phyloP scores from a whole-genome alignment of 495 filamentous ascomycete species.

The Tuber indicum region DNA sequence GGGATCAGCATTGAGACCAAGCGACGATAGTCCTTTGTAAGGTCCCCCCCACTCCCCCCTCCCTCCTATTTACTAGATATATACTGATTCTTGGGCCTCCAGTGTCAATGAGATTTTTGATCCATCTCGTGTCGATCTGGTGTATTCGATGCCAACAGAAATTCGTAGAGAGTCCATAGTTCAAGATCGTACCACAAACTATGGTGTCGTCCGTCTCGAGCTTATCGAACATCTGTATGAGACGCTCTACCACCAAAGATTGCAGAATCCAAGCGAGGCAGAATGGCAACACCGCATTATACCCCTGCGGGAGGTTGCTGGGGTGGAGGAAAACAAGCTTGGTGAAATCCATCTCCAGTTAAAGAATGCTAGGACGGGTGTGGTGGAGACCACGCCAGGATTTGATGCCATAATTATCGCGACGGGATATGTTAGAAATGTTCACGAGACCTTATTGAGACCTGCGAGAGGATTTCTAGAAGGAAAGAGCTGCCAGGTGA shows the following conservation, averaged over 20 bases:
- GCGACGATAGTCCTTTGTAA: slow-evolving; percentile 93
- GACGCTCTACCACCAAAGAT: slow-evolving; percentile 72
- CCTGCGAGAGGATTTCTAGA: slow-evolving; percentile 59
- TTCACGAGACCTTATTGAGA: slow-evolving; percentile 70
- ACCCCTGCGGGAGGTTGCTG: slow-evolving; percentile 56
- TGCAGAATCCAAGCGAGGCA: slow-evolving; percentile 60
- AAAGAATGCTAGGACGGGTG: slow-evolving; percentile 35
- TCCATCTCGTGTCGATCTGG: slow-evolving; percentile 66
- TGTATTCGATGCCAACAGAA: slow-evolving; percentile 59
- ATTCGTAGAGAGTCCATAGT: slow-evolving; percentile 58
- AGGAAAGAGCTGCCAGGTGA: slow-evolving; percentile 41
- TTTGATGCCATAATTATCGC: slow-evolving; percentile 73
- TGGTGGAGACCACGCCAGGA: slow-evolving; percentile 17
- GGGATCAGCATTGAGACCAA: slow-evolving; percentile 72
- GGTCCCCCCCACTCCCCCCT: slow-evolving; percentile 40
- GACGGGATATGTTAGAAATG: slow-evolving; percentile 75
- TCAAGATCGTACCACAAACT: slow-evolving; percentile 75
- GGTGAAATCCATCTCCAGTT: slow-evolving; percentile 44
- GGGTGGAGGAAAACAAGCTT: slow-evolving; percentile 49
- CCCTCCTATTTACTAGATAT: background rate
- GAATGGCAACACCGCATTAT: slow-evolving; percentile 78
- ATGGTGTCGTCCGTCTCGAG: slow-evolving; percentile 81
- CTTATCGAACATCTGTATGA: slow-evolving; percentile 83
- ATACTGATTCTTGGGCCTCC: slow-evolving; percentile 2
- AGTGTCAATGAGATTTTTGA: slow-evolving; percentile 97